A percentile compares a stretch with the other conserved stretches of the same genome.
These are phyloP conservation scores for Amyloporia xantha DNA, from an alignment of 768 basidiomycete species.

Conservation along the genomic window DNA sequence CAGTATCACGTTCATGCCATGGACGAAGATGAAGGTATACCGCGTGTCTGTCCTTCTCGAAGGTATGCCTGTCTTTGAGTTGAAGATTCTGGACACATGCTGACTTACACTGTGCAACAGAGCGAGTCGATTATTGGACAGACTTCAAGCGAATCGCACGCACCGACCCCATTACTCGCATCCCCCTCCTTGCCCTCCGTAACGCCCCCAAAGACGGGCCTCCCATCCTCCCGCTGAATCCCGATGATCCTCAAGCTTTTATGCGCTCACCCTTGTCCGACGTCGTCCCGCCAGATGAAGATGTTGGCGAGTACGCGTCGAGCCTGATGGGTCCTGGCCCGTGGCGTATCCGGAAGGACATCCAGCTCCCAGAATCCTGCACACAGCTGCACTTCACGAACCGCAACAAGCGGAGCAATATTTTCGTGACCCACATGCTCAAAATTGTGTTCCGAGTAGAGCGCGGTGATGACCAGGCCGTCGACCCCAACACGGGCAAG, in stretches of 20 bases:
- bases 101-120: too few species aligned
- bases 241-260: conserved; percentile 58
- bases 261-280: conserved; percentile 59
- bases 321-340: conserved; percentile 75
- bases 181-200: conserved; percentile 58
- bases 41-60: conserved; percentile 69
- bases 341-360: conserved; percentile 69
- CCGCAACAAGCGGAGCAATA: conserved; percentile 68
- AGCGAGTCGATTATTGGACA: conserved; percentile 77
- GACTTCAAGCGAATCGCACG: conserved; percentile 61
- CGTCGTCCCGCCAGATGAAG: conserved; percentile 40
- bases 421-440: conserved; percentile 67
- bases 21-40: conserved; percentile 78
- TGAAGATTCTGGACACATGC: too few species aligned
- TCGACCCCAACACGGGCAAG: conserved; percentile 62
- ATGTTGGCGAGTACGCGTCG: conserved; percentile 51
- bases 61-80: too few species aligned
- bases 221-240: conserved; percentile 73
- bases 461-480: conserved; percentile 59
- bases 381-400: conserved; percentile 67
- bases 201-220: conserved; percentile 44
- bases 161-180: conserved; percentile 55
- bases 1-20: conserved; percentile 73
- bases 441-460: conserved; percentile 82
- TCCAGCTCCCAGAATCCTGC: conserved; percentile 66